Evolutionary conservation across 192 early-diverging fungal species (phyloP), one percentile per base, ranked within the genome.

Genomic region (Coemansia sp.): DNA sequence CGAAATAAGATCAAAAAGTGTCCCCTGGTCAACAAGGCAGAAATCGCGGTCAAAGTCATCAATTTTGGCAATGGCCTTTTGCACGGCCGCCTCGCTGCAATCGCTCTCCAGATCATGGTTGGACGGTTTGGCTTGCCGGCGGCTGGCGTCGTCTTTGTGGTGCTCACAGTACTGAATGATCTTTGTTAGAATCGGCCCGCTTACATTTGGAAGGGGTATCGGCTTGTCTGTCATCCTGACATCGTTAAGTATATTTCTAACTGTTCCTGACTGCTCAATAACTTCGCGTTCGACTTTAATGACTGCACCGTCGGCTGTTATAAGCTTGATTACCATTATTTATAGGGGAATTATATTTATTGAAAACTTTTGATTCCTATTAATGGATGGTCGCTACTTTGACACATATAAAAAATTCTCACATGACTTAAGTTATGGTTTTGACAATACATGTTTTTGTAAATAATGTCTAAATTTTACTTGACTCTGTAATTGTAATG

Each of bases 31-130:
- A 7, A 96, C 86, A 19, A 86, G 87, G 37, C 89, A 94, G 50
- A 93, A 96, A 52, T 96, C 90, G 38, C 82, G 80, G 71, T 96
- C 93, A 85, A 90, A 92, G 38, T 93, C 93, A 39, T 86, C 90
- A 78, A 95, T 92, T 54, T 90, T 85, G 55, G 84, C 87, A 7
- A 87, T 81, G 1, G 85, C 69, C 22, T 73, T 80, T 69, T 85
- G 77, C 42, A 66, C 73, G n/a, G 67, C 73, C 19, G 80, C 78
- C 54, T 83, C 71, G 18, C 79, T 66, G 47, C 63, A 59, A 12
- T 73, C 63, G 42, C 51, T 69, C 22, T 69, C 71, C 11, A 15
- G 64, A 50, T 27, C 78, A 59, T n/a, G 78, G 8, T 39, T 12
- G 1, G 73, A 4, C 9, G 52, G 60, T 4, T 52, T 52, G 4